These are phyloP conservation scores for Penicillium egyptiacum DNA, from an alignment of 495 filamentous ascomycete genomes.

Conservation along the genomic window DNA sequence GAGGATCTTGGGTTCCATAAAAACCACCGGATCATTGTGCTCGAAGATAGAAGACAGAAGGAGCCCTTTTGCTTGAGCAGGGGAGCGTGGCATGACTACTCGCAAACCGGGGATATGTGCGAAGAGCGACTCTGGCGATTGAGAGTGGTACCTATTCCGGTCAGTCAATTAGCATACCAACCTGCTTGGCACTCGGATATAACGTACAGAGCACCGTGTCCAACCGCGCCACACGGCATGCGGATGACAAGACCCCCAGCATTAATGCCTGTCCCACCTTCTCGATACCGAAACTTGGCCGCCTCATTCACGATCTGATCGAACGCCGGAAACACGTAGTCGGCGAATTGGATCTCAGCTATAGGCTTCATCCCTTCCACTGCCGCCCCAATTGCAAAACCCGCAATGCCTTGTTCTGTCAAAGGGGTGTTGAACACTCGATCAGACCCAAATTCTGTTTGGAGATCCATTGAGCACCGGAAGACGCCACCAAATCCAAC, in stretches of 20 bases:
- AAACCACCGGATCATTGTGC: conserved; percentile 86
- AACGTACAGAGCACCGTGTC: conserved; percentile 85
- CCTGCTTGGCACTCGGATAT: background rate
- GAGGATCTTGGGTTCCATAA: conserved; percentile 95
- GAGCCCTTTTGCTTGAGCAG: conserved; percentile 88
- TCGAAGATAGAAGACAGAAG: conserved; percentile 74
- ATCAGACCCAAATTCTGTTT: conserved; percentile 80
- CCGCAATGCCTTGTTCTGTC: conserved; percentile 90
- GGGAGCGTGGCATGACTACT: conserved; percentile 88
- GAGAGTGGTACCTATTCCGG: conserved; percentile 73
- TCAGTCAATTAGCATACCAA: conserved; percentile 8
- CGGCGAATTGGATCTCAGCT: conserved; percentile 97
- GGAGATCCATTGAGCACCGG: conserved; percentile 87
- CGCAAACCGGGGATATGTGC: conserved; percentile 87
- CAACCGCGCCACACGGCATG: conserved; percentile 93
- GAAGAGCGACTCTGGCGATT: conserved; percentile 90
- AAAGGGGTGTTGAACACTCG: conserved; percentile 97
- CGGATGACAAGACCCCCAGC: conserved; percentile 81
- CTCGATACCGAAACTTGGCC: conserved; percentile 86
- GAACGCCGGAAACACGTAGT: conserved; percentile 96
- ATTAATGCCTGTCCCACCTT: conserved; percentile 67
- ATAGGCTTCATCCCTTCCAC: conserved; percentile 91
- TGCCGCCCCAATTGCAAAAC: conserved; percentile 87
- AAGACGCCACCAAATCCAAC: conserved; percentile 97
- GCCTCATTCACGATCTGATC: conserved; percentile 98